phyloP scores from a whole-genome alignment of 2,329 filamentous ascomycete species.

The Macrophomina pseudophaseolina region DNA sequence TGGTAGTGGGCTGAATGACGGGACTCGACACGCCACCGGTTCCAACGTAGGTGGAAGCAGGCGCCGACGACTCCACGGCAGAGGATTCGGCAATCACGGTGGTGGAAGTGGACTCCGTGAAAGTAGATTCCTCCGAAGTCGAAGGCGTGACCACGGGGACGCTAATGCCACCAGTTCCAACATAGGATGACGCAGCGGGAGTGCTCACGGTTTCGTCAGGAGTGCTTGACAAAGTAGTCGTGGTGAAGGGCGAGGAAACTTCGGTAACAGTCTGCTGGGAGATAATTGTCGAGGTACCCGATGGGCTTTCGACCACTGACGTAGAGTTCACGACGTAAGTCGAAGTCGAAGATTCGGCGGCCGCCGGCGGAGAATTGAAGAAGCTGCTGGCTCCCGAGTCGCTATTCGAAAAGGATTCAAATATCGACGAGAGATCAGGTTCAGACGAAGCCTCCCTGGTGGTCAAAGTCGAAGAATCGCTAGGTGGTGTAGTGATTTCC shows the following conservation, averaged over 20 bases:
- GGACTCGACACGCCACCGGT: constrained; percentile 21
- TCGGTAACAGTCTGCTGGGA: constrained; percentile 32
- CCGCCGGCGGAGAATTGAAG: constrained; percentile 25
- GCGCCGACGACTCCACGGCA: constrained; percentile 1
- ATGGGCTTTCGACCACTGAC: constrained; percentile 1
- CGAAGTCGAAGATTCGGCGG: constrained; percentile 4
- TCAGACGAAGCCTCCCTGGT: constrained; percentile 20
- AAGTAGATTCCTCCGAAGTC: not conserved
- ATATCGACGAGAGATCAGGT: constrained; percentile 35
- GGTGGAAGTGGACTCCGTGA: constrained; percentile 1
- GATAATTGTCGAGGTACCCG: constrained; percentile 29
- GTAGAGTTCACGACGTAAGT: constrained; percentile 22
- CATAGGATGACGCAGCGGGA: constrained; percentile 8
- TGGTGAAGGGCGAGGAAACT: constrained; percentile 26
- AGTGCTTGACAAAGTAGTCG: constrained; percentile 15
- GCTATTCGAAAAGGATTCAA: constrained; percentile 35
- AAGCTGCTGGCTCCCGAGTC: constrained; percentile 14
- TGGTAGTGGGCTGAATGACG: constrained; percentile 15
- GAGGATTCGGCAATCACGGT: not conserved
- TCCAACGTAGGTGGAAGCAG: not conserved
- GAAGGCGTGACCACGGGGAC: constrained; percentile 21
- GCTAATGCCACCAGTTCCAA: constrained; percentile 18
- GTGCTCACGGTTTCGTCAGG: not conserved
- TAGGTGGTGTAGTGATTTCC: constrained; percentile 21
- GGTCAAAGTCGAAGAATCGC: constrained; percentile 24